Evolutionary conservation across 2,329 filamentous ascomycete genomes (phyloP).

Genomic region (Colletotrichum horii): DNA sequence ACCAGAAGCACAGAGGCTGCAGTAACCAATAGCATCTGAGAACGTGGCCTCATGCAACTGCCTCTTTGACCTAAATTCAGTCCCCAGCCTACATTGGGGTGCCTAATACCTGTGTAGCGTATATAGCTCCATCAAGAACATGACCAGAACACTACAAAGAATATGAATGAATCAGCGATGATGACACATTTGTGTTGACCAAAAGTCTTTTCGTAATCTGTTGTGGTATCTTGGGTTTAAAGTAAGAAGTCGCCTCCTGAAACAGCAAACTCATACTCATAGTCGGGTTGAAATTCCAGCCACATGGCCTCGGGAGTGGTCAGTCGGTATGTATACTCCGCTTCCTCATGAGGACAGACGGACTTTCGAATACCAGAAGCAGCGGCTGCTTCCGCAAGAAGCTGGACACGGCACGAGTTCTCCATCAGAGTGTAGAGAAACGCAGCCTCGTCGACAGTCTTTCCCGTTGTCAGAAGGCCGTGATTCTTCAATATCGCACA

Average conservation of each 20-base stretch:
- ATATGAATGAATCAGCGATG: background rate
- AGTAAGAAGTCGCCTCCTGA: background rate
- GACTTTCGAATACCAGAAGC: background rate
- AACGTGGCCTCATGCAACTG: background rate
- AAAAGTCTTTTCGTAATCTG: background rate
- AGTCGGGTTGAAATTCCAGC: background rate
- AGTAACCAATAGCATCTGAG: background rate
- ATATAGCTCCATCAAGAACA: background rate
- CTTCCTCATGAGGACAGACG: background rate
- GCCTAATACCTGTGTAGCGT: background rate
- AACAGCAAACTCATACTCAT: background rate
- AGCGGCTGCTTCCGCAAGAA: background rate
- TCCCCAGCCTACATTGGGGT: background rate
- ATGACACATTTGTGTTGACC: background rate
- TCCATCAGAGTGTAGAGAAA: background rate
- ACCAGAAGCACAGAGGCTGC: background rate
- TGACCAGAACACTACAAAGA: background rate
- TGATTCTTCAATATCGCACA: background rate
- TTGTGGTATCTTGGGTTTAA: background rate
- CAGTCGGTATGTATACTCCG: background rate
- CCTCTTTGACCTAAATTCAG: background rate
- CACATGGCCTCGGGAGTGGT: background rate
- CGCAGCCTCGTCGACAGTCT: background rate
- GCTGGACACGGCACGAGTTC: background rate
- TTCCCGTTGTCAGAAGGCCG: background rate